Conservation (phyloP, 176 grass and related monocot genomes). For the Pharus latifolius region DNA sequence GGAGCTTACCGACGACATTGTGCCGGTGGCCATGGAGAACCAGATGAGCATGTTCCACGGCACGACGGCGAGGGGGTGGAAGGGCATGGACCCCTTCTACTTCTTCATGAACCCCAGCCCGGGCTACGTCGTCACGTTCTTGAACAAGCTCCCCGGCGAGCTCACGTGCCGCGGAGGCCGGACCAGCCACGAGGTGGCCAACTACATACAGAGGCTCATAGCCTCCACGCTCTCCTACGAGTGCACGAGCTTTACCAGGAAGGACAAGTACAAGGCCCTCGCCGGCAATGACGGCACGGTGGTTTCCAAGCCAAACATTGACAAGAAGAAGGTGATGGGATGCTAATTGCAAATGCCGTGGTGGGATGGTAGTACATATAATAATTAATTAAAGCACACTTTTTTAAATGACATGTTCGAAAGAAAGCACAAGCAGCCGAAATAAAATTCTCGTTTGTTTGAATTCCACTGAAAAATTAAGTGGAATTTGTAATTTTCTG, state of each 20-base stretch:
- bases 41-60: slow-evolving; percentile 71
- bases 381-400: too few species aligned
- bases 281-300: slow-evolving; percentile 48
- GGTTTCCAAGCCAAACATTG: slow-evolving; percentile 33
- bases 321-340: slow-evolving; percentile 28
- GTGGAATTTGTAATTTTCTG: too few species aligned
- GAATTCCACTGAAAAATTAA: too few species aligned
- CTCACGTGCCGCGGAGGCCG: slow-evolving; percentile 55
- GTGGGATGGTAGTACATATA: too few species aligned
- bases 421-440: too few species aligned
- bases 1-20: slow-evolving; percentile 68
- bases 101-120: slow-evolving; percentile 90
- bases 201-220: slow-evolving; percentile 67
- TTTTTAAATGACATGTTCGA: too few species aligned
- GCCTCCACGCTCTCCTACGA: slow-evolving; percentile 62
- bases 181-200: slow-evolving; percentile 70
- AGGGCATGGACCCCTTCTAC: slow-evolving; percentile 64
- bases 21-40: slow-evolving; percentile 77
- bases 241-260: slow-evolving; percentile 68
- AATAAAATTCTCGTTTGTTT: too few species aligned
- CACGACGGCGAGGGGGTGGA: slow-evolving; percentile 64
- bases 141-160: slow-evolving; percentile 51
- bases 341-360: too few species aligned
- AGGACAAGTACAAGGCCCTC: slow-evolving; percentile 72
- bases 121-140: slow-evolving; percentile 59